Base-by-base conservation (phyloP, 202 grass and related monocot genomes). In the Digitaria exilis region DNA sequence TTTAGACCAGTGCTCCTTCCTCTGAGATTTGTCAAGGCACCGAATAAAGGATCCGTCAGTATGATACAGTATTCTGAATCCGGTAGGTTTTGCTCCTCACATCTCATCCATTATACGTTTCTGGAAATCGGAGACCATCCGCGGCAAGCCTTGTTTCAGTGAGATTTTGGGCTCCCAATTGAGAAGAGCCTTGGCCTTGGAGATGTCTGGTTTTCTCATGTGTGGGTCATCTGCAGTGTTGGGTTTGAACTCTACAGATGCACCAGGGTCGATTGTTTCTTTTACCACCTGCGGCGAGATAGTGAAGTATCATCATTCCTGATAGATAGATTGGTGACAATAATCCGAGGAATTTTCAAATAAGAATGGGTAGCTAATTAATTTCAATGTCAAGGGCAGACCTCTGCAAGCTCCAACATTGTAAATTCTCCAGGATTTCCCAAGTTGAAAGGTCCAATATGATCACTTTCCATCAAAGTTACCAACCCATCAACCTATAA, bases 361-460 rank as follows among this genome's bases (percentile, higher is more conserved):
- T 12, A 79, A 80, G 58, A 69, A 81, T 21, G 12, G 12, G 15
- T 66, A 24, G 41, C 3, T 30, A 44, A 45, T 43, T 30, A 44
- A 45, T 43, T 52, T 61, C 24, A 79, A 65, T 46, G 48, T 79
- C 19, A 44, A 48, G 17, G 22, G 29, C 41, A 91, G 30, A 97
- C 94, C 92, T 97, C 51, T 75, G 94, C 90, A 85, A 97, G 90
- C 81, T 97, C 94, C 78, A 92, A 79, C 92, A 97, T 97, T 67
- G 94, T 97, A 87, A 97, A 97, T 64, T 97, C 94, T 59, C 90
- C 92, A 30, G 94, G 94, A 89, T 94, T 97, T 29, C 94, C 94
- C 80, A 97, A 97, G 84, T 97, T 97, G 82, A 97, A 97, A 55
- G 94, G 94, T 81, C 92, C 92, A 45, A 91, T 82, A 66, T 97